Evolutionary conservation across 805 yeast species (phyloP).

Genomic region (Teunomyces panamensis): DNA sequence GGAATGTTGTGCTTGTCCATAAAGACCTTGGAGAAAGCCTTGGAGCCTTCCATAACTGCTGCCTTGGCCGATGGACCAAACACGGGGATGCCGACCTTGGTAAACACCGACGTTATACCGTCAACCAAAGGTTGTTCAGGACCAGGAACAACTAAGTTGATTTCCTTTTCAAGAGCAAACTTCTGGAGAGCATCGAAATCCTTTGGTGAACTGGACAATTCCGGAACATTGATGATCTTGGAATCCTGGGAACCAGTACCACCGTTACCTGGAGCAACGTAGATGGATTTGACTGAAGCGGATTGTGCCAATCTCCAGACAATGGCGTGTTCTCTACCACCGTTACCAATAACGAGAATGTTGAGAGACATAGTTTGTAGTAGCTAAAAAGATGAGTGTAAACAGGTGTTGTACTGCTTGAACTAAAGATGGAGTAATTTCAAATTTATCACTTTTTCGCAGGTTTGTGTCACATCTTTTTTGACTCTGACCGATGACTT

Average conservation of each 20-base stretch:
- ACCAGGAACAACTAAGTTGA: conserved; percentile 87
- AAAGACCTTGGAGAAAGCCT: conserved; percentile 88
- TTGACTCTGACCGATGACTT: conserved; percentile 1
- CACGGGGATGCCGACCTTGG: conserved; percentile 85
- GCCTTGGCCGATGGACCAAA: conserved; percentile 95
- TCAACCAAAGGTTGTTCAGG: conserved; percentile 99
- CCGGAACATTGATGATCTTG: conserved; percentile 66
- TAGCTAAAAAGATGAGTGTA: neutral
- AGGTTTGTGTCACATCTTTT: conserved; percentile 1
- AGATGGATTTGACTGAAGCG: conserved; percentile 64
- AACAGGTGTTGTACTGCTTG: neutral
- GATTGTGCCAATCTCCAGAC: conserved; percentile 90
- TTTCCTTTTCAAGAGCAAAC: conserved; percentile 66
- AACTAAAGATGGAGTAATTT: conserved; percentile 1
- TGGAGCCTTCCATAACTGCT: conserved; percentile 95
- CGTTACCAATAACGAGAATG: conserved; percentile 88
- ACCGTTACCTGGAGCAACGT: conserved; percentile 96
- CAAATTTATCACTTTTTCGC: conserved; percentile 1
- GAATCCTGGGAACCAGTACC: conserved; percentile 54
- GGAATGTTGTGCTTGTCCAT: conserved; percentile 93
- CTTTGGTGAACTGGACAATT: conserved; percentile 58
- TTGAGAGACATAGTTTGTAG: conserved; percentile 32
- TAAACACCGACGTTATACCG: conserved; percentile 74
- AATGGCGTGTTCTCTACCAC: conserved; percentile 98
- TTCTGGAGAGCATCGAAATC: conserved; percentile 68